A percentile compares a stretch with the other conserved stretches of the same genome.
Conservation (phyloP, 129 eudicot genomes). For the Cynara cardunculus region DNA sequence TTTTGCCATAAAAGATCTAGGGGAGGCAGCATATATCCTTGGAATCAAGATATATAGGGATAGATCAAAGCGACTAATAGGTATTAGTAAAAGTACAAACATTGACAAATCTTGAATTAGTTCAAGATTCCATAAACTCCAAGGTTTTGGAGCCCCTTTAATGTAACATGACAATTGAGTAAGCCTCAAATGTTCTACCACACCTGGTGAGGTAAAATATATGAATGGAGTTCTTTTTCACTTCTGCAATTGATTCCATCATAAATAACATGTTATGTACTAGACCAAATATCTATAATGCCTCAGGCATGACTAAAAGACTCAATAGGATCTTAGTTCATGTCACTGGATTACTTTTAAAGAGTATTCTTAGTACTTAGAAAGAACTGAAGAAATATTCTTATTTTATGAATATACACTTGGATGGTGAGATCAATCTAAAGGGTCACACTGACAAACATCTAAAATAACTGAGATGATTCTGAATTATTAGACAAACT, state of each 20-base stretch:
- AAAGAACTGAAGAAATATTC: background rate
- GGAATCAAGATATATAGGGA: background rate
- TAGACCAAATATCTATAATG: background rate
- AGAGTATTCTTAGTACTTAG: background rate
- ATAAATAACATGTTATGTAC: background rate
- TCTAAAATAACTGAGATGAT: too few species aligned
- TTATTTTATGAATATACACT: background rate
- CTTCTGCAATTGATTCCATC: background rate
- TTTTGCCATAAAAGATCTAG: background rate
- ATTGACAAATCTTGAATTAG: background rate
- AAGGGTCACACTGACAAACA: background rate
- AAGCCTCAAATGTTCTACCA: background rate
- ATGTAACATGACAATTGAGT: background rate
- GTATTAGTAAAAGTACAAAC: background rate
- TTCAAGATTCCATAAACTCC: background rate
- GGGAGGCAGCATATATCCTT: background rate
- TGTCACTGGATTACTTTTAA: background rate
- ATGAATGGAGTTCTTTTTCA: background rate
- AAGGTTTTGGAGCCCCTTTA: too few species aligned
- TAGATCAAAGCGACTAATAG: background rate
- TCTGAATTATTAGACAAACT: too few species aligned
- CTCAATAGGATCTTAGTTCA: background rate
- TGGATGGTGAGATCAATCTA: background rate
- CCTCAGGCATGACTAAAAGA: background rate
- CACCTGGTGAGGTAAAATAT: background rate